Evolutionary conservation across 108 stramenopile genomes (phyloP), one percentile per base, ranked within the genome.

Genomic region (Licmophora abbreviata): DNA sequence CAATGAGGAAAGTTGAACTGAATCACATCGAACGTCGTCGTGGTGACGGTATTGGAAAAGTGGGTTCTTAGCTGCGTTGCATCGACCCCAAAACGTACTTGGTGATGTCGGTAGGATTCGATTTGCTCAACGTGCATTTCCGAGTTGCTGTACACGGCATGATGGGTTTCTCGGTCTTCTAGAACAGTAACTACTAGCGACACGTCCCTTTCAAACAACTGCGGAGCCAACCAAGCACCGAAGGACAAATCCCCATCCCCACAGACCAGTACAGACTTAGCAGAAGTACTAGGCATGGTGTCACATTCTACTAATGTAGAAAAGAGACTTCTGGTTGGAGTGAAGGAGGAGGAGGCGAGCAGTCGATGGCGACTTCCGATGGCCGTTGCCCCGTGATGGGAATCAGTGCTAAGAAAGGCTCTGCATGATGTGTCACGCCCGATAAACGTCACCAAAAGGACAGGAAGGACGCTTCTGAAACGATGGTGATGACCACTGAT

Each of bases 1-100:
- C 88, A 89, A 63, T 89, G 88, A 15, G 88, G 88, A 70, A 89
- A 89, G 47, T 89, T 89, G 54, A 89, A 89, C 46, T 78, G 71
- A 35, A 89, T 85, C 15, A 70, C 47, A 53, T 85, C 77, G 66
- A 89, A 84, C 25, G 24, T 51, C 23, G 69, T 54, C 3, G 42
- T 41, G 36, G n/a, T 31, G 9, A n/a, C 8, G 30, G 14, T 24
- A 28, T 28, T 29, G 0, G 75, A 55, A 55, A 89, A 85, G 35
- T 67, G 48, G 24, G 43, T 25, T 12, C 44, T 38, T 20, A 88
- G 58, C 3, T 59, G 32, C 14, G 88, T 89, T 21, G 80, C 88
- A 48, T 89, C 80, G 9, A 85, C 51, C 0, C 74, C 81, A 57
- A 85, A 89, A 15, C 43, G 35, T 11, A 75, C 65, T 8, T 50